Evolutionary conservation across 2,329 filamentous ascomycete genomes (phyloP), one percentile per base, ranked within the genome.

Genomic region (Aspergillus tubingensis): DNA sequence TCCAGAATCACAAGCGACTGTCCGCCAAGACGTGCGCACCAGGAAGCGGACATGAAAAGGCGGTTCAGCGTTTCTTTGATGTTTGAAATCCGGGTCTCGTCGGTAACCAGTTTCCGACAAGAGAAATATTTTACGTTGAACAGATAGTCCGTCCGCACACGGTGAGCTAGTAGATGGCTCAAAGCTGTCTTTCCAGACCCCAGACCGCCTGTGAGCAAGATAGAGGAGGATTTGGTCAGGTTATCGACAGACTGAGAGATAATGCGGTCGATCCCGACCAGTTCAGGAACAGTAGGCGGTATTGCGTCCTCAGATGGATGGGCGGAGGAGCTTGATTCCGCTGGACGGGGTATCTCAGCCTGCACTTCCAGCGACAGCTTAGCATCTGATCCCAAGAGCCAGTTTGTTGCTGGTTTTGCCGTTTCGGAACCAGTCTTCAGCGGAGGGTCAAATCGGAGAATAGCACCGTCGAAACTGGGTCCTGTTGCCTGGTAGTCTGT

Each of bases 161-260:
- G 85, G 70, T 91, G 87, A 1, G 90, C 91, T 27, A 98, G 78
- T 25, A 91, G 81, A 63, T 91, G 90, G 3, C 91, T 86, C 27
- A 97, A 85, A 0, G 88, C 88, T 2, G 91, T 92, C 78, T 99
- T 99, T 25, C 95, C 95, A 21, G 93, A 89, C 0, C 95, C 95
- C 65, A 96, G 86, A 0, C 91, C 91, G 41, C 95, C 95, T 0
- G 92, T 96, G 47, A 99, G 77, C 23, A 99, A 81, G 1, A 97
- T 91, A 0, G 95, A 98, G 0, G 94, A 97, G 65, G 91, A 86
- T 67, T 96, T 91, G 0, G 88, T 86, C 3, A 99, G 80, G 67
- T 96, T 91, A 2, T 86, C 88, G 61, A 89, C 82, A 19, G 96
- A 82, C 66, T 91, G 87, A 5, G 85, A 81, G 27, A 96, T 83